These are phyloP conservation scores for Cyathus striatus DNA, from an alignment of 768 basidiomycete species.

Conservation along the genomic window DNA sequence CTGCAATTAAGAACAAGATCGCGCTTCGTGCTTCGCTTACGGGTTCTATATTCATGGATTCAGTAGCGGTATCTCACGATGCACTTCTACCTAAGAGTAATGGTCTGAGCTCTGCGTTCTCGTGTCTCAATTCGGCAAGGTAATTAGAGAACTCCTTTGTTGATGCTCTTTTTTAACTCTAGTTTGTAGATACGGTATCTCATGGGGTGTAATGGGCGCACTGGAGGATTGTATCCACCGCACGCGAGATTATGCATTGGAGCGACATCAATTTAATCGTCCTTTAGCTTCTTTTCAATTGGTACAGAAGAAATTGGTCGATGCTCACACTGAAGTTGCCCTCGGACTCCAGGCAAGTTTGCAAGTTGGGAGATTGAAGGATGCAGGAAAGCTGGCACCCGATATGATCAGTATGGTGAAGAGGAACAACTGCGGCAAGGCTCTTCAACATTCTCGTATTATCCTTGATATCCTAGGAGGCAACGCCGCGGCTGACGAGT, in stretches of 20 bases:
- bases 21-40: conserved; percentile 83
- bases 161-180: conserved; percentile 1
- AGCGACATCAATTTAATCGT: conserved; percentile 84
- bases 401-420: conserved; percentile 97
- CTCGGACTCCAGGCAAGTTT: conserved; percentile 73
- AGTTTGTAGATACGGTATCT: conserved; percentile 66
- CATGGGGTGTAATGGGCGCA: conserved; percentile 95
- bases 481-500: conserved; percentile 93
- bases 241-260: conserved; percentile 80
- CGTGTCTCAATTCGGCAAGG: conserved; percentile 88
- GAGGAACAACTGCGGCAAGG: conserved; percentile 94
- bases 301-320: conserved; percentile 95
- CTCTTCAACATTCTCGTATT: conserved; percentile 73
- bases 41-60: conserved; percentile 90
- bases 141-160: conserved; percentile 15
- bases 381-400: conserved; percentile 62
- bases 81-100: conserved; percentile 72
- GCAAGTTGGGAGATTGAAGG: conserved; percentile 86
- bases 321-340: conserved; percentile 83
- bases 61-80: conserved; percentile 70
- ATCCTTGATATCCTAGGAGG: conserved; percentile 91
- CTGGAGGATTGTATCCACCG: conserved; percentile 85
- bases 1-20: conserved; percentile 89
- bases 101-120: conserved; percentile 84
- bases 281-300: conserved; percentile 95